phyloP scores from a whole-genome alignment of 2,329 filamentous ascomycete genomes.

The Apiospora pterosperma region DNA sequence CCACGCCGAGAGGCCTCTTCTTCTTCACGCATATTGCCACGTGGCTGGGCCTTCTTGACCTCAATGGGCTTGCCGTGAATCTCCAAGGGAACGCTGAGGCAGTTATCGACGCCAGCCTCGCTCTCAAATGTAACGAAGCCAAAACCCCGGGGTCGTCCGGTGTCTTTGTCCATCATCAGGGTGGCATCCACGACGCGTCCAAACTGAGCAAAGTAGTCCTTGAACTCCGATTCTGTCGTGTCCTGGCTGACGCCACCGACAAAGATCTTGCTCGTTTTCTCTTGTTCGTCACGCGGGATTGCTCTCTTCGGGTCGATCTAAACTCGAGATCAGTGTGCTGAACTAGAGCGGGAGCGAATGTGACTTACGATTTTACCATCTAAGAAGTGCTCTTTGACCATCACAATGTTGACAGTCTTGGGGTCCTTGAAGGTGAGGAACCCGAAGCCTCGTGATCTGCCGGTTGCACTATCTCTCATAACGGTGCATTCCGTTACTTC shows the following conservation, averaged over 20 bases:
- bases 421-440: constrained; percentile 98
- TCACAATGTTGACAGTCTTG: constrained; percentile 97
- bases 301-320: constrained; percentile 98
- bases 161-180: constrained; percentile 99
- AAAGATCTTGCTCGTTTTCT: constrained; percentile 98
- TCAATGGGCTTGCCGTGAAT: constrained; percentile 97
- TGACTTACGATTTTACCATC: constrained; percentile 95
- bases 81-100: constrained; percentile 78
- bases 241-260: constrained; percentile 97
- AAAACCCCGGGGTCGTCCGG: constrained; percentile 91
- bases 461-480: constrained; percentile 95
- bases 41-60: constrained; percentile 95
- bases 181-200: constrained; percentile 95
- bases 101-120: constrained; percentile 90
- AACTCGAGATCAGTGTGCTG: neutral
- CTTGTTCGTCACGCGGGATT: constrained; percentile 95
- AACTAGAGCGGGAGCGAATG: no score
- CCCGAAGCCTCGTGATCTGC: constrained; percentile 91
- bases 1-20: constrained; percentile 66
- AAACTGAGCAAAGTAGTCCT: constrained; percentile 94
- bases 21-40: constrained; percentile 90
- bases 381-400: constrained; percentile 98
- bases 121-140: constrained; percentile 98
- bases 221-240: constrained; percentile 93
- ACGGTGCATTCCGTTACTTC: constrained; percentile 98